phyloP scores from a whole-genome alignment of 805 yeast genomes.

The Grigorovia yakushimaensis region DNA sequence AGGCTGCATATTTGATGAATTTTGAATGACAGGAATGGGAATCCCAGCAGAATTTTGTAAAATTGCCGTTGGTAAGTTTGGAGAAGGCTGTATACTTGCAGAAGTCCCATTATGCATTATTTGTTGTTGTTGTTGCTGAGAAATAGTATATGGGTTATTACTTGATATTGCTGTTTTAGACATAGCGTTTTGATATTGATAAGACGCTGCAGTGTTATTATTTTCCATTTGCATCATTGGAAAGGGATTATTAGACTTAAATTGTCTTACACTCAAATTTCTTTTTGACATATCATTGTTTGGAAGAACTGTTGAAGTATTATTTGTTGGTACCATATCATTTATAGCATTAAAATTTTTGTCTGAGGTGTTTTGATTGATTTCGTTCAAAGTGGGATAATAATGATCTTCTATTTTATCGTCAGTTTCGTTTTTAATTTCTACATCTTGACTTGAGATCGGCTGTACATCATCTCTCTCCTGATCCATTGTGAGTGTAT shows the following conservation, averaged over 20 bases:
- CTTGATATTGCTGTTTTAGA: no score
- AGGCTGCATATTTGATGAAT: not conserved
- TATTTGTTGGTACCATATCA: not conserved
- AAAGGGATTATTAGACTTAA: constrained; percentile 30
- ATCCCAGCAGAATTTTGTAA: not conserved
- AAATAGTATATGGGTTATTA: not conserved
- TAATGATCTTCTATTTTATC: constrained; percentile 2
- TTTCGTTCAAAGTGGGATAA: constrained; percentile 19
- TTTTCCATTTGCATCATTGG: constrained; percentile 16
- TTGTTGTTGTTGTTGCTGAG: not conserved
- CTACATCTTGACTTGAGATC: not conserved
- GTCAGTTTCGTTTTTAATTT: not conserved
- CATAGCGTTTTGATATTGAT: no score
- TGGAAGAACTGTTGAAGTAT: no score
- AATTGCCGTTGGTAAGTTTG: not conserved
- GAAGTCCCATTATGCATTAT: no score
- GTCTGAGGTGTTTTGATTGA: constrained; percentile 5
- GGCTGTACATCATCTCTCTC: not conserved
- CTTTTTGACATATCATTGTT: not conserved
- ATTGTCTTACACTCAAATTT: constrained; percentile 13
- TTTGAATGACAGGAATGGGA: no score
- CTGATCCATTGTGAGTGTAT: not conserved
- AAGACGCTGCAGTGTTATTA: not conserved
- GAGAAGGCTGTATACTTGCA: no score
- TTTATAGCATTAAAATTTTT: not conserved